A percentile compares a stretch with the other conserved stretches of the same genome.
phyloP scores from a whole-genome alignment of 2,329 filamentous ascomycete species.

The Aureobasidium subglaciale region DNA sequence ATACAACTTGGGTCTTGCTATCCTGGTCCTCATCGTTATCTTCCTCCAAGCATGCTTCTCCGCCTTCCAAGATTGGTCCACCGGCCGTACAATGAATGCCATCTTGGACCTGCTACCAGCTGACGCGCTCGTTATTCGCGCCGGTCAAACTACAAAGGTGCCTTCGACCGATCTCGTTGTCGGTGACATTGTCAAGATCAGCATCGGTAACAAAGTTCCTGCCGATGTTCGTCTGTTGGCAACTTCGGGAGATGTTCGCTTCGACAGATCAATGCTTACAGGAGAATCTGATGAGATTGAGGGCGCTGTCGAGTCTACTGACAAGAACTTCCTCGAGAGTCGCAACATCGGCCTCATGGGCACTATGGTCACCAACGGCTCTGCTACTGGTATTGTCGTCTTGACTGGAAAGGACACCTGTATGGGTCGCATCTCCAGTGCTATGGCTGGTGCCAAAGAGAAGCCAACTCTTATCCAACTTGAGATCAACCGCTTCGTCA shows the following conservation, averaged over 20 bases:
- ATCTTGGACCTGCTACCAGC: conserved; percentile 41
- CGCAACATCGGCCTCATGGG: conserved; percentile 41
- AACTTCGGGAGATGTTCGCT: conserved; percentile 38
- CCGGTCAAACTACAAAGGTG: conserved; percentile 31
- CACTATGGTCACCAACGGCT: conserved; percentile 37
- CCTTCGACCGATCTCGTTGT: conserved; percentile 32
- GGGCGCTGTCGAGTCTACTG: conserved; percentile 35
- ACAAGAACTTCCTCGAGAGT: conserved; percentile 38
- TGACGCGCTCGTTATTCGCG: conserved; percentile 36
- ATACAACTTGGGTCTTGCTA: conserved; percentile 40
- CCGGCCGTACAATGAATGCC: conserved; percentile 40
- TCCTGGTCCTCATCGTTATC: conserved; percentile 43
- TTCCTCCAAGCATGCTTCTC: conserved; percentile 41
- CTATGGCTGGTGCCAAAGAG: conserved; percentile 33
- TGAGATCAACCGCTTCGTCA: conserved; percentile 40
- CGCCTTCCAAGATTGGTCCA: conserved; percentile 45
- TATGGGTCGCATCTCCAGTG: conserved; percentile 37
- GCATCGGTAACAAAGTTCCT: conserved; percentile 38
- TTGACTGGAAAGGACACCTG: conserved; percentile 36
- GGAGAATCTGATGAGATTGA: conserved; percentile 39
- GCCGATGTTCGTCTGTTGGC: conserved; percentile 37
- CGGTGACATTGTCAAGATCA: conserved; percentile 36
- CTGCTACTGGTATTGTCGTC: conserved; percentile 34
- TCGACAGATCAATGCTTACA: conserved; percentile 38
- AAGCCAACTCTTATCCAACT: conserved; percentile 35